Percentiles rank a stretch among this genome's conserved stretches.
These are phyloP conservation scores for Phlyctochytrium bullatum DNA, from an alignment of 192 early-diverging fungal species.

Conservation along the genomic window DNA sequence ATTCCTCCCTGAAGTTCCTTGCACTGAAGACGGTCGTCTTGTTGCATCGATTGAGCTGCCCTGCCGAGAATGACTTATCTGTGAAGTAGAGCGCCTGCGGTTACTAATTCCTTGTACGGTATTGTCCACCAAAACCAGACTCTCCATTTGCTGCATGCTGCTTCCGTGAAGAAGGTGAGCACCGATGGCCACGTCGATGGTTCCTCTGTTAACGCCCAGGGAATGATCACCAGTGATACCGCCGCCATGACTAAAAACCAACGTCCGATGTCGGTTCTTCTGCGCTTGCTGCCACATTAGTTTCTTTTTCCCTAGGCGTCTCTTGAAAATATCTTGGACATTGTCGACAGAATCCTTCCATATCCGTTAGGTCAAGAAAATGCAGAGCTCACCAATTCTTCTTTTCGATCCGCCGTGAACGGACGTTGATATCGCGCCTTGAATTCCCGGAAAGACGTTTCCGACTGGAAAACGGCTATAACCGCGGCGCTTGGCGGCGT, in stretches of 20 bases:
- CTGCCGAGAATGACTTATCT: no score
- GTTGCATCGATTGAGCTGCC: no score
- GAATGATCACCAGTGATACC: background rate
- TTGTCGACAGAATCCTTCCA: background rate
- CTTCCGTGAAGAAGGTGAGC: background rate
- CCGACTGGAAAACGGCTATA: background rate
- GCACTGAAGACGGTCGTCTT: no score
- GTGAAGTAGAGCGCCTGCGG: background rate
- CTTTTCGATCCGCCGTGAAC: background rate
- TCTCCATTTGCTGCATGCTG: background rate
- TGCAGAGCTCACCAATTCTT: background rate
- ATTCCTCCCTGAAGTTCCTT: no score
- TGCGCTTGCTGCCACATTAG: background rate
- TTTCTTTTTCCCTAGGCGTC: background rate
- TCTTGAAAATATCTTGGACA: background rate
- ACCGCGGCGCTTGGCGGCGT: slow-evolving; percentile 2
- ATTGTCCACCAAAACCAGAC: no score
- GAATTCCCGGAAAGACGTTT: background rate
- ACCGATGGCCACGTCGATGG: background rate
- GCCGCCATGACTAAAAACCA: background rate
- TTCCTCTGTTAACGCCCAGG: background rate
- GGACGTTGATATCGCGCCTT: background rate
- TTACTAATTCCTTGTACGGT: background rate
- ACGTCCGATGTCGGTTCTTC: slow-evolving; percentile 4
- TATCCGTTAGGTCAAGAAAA: background rate